These are phyloP conservation scores for Cryptosporidium viatorum DNA, from an alignment of 169 alveolate genomes.

Conservation along the genomic window DNA sequence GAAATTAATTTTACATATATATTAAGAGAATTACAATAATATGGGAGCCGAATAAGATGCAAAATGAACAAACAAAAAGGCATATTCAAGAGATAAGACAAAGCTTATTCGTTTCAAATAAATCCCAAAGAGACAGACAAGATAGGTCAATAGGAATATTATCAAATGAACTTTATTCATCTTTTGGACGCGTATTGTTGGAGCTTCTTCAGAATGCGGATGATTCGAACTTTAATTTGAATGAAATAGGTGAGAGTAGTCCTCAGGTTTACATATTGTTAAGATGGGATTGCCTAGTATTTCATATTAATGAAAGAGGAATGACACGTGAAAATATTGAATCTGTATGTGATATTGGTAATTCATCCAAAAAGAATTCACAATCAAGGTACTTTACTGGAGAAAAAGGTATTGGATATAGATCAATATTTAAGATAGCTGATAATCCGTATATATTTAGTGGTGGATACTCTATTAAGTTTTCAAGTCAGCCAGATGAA, in stretches of 20 bases:
- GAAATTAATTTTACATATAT: neutral
- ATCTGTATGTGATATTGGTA: conserved; percentile 79
- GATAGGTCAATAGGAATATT: conserved; percentile 70
- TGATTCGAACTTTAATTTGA: conserved; percentile 62
- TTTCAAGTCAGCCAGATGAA: conserved; percentile 56
- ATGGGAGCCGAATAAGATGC: neutral
- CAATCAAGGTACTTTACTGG: conserved; percentile 52
- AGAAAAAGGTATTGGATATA: conserved; percentile 70
- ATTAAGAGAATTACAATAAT: neutral
- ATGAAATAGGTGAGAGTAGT: neutral
- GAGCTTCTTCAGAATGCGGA: conserved; percentile 82
- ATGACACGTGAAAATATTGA: conserved; percentile 76
- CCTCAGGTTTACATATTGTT: conserved; percentile 76
- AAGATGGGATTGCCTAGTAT: conserved; percentile 74
- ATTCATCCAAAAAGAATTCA: conserved; percentile 73
- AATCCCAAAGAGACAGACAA: conserved; percentile 51
- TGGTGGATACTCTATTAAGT: conserved; percentile 53
- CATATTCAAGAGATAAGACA: conserved; percentile 44
- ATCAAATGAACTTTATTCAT: conserved; percentile 78
- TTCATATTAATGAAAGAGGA: conserved; percentile 79
- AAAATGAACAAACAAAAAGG: conserved; percentile 11
- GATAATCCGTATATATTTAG: conserved; percentile 63
- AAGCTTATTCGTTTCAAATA: conserved; percentile 45
- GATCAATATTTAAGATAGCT: conserved; percentile 55
- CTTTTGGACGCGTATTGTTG: conserved; percentile 75